These are phyloP conservation scores for Lizonia empirigonia DNA, from an alignment of 2,329 filamentous ascomycete species.

Conservation along the genomic window DNA sequence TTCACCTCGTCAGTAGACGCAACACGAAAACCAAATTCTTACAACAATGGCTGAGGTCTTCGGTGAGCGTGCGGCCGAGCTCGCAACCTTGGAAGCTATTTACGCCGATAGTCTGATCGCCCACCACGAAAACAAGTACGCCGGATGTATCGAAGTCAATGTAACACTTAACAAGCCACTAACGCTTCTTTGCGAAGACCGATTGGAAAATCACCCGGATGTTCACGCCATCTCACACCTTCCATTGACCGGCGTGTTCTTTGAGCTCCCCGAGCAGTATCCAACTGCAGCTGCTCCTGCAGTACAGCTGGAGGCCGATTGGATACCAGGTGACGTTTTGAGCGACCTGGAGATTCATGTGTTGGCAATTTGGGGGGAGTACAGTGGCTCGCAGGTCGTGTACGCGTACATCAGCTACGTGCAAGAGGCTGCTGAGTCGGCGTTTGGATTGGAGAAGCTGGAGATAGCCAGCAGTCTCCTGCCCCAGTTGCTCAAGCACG, in stretches of 20 bases:
- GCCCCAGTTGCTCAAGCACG: background rate
- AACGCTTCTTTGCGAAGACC: background rate
- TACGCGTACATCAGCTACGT: background rate
- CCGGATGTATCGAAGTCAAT: background rate
- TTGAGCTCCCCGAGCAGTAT: background rate
- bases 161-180: background rate
- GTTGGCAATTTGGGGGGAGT: background rate
- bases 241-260: background rate
- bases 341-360: background rate
- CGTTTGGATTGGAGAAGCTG: background rate
- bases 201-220: background rate
- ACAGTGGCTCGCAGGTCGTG: background rate
- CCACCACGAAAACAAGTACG: background rate
- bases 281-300: background rate
- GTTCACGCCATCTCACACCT: background rate
- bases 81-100: slow-evolving; percentile 1
- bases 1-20: no score
- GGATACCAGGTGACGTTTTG: background rate
- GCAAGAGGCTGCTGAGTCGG: background rate
- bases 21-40: no score
- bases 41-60: background rate
- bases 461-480: background rate
- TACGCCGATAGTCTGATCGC: background rate
- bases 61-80: background rate
- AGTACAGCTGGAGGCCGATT: background rate